Percentiles rank a stretch among this genome's conserved stretches.
phyloP scores from a whole-genome alignment of 805 yeast genomes.

The Nakazawaea laoshanensis region DNA sequence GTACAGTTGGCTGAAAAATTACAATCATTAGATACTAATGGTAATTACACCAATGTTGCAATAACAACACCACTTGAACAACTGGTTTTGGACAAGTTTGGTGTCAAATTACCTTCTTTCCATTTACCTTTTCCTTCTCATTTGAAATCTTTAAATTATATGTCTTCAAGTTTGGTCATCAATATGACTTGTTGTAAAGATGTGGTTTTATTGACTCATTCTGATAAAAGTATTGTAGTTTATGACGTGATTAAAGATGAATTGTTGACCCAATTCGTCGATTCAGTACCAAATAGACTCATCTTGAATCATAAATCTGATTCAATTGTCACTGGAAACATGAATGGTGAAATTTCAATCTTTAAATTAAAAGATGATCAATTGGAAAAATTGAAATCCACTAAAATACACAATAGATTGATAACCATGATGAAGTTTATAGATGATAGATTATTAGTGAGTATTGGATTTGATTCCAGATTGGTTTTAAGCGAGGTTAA shows the following conservation, averaged over 20 bases:
- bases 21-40: no score
- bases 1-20: constrained; percentile 13
- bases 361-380: constrained; percentile 8
- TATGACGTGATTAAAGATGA: constrained; percentile 16
- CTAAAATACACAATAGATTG: constrained; percentile 22
- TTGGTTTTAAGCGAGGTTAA: constrained; percentile 28
- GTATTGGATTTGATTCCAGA: constrained; percentile 54
- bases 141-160: constrained; percentile 7
- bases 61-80: constrained; percentile 16
- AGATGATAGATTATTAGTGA: constrained; percentile 20
- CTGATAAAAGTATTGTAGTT: constrained; percentile 17
- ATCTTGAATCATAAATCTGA: constrained; percentile 15
- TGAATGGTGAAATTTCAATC: constrained; percentile 21
- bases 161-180: constrained; percentile 16
- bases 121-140: constrained; percentile 15
- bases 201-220: constrained; percentile 19
- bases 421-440: constrained; percentile 17
- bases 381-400: constrained; percentile 9
- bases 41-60: no score
- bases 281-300: constrained; percentile 15
- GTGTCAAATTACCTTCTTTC: constrained; percentile 18
- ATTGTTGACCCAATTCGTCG: constrained; percentile 14
- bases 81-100: constrained; percentile 14
- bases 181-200: constrained; percentile 12
- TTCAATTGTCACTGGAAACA: constrained; percentile 20